Percentiles rank a stretch among this genome's conserved stretches.
phyloP scores from a whole-genome alignment of 345 rosid genomes.

The Salix brachista region DNA sequence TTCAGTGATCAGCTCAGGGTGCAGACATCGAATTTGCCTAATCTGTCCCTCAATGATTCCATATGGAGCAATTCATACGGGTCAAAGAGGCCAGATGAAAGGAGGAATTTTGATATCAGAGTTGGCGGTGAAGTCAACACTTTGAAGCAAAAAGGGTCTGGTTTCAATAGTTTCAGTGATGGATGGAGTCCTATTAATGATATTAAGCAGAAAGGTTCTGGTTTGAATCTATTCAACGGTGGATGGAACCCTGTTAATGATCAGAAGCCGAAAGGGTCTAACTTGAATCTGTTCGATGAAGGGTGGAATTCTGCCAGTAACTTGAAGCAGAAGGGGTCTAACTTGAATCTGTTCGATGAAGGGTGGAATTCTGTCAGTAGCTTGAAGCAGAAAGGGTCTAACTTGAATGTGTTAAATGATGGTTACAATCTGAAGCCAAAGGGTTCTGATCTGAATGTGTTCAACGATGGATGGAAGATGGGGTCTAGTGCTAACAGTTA shows the following conservation, averaged over 20 bases:
- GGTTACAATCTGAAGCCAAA: conserved; percentile 14
- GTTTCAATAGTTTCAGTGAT: conserved; percentile 4
- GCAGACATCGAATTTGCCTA: conserved; percentile 60
- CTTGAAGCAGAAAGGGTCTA: background rate
- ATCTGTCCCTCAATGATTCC: conserved; percentile 76
- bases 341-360: conserved; percentile 1
- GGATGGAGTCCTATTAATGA: conserved; percentile 5
- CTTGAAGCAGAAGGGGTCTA: background rate
- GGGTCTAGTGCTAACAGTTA: conserved; percentile 22
- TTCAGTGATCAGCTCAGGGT: conserved; percentile 92
- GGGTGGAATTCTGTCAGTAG: conserved; percentile 1
- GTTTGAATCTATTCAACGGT: conserved; percentile 38
- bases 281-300: background rate
- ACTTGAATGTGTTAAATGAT: background rate
- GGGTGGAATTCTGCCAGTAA: conserved; percentile 6
- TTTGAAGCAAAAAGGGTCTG: background rate
- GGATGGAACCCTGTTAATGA: conserved; percentile 36
- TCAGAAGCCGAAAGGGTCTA: conserved; percentile 7
- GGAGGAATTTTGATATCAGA: conserved; percentile 69
- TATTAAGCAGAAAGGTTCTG: conserved; percentile 23
- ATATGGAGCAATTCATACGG: conserved; percentile 71
- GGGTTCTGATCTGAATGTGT: conserved; percentile 40
- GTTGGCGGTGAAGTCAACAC: conserved; percentile 41
- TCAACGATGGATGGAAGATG: conserved; percentile 50
- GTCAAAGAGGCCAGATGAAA: conserved; percentile 57